A percentile compares a stretch with the other conserved stretches of the same genome.
These are phyloP conservation scores for Colletotrichum camelliae DNA, from an alignment of 2,329 filamentous ascomycete genomes.

Conservation along the genomic window DNA sequence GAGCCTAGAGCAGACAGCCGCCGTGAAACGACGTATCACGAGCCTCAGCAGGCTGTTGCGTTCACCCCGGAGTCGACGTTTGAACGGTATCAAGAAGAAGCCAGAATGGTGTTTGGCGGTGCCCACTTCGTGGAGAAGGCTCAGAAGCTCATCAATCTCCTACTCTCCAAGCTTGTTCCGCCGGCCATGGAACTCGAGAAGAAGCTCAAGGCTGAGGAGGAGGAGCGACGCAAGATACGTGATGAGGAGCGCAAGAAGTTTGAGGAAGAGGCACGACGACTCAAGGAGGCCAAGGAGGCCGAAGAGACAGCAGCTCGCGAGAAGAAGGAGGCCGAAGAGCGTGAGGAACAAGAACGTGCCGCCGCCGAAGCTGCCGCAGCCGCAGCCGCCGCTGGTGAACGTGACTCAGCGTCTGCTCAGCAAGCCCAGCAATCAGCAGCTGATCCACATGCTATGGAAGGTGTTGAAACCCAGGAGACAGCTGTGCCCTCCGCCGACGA, in stretches of 20 bases:
- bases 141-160: constrained; percentile 68
- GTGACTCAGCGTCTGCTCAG: constrained; percentile 32
- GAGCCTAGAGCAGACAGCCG: constrained; percentile 53
- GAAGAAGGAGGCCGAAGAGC: constrained; percentile 74
- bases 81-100: constrained; percentile 87
- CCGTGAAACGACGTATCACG: constrained; percentile 53
- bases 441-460: constrained; percentile 73
- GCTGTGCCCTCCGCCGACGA: constrained; percentile 34
- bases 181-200: constrained; percentile 84
- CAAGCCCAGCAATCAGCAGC: constrained; percentile 28
- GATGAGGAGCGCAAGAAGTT: constrained; percentile 67
- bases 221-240: constrained; percentile 50
- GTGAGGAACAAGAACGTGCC: constrained; percentile 64
- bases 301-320: constrained; percentile 71
- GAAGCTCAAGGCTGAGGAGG: constrained; percentile 66
- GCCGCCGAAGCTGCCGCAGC: constrained; percentile 61
- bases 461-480: constrained; percentile 64
- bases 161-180: constrained; percentile 79
- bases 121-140: constrained; percentile 69
- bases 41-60: constrained; percentile 75
- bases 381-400: constrained; percentile 43
- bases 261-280: constrained; percentile 69
- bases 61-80: constrained; percentile 77
- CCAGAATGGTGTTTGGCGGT: constrained; percentile 81
- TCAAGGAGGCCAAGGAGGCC: constrained; percentile 74